These are phyloP conservation scores for Brettanomyces sp. DNA, from an alignment of 805 yeast species.

Conservation along the genomic window DNA sequence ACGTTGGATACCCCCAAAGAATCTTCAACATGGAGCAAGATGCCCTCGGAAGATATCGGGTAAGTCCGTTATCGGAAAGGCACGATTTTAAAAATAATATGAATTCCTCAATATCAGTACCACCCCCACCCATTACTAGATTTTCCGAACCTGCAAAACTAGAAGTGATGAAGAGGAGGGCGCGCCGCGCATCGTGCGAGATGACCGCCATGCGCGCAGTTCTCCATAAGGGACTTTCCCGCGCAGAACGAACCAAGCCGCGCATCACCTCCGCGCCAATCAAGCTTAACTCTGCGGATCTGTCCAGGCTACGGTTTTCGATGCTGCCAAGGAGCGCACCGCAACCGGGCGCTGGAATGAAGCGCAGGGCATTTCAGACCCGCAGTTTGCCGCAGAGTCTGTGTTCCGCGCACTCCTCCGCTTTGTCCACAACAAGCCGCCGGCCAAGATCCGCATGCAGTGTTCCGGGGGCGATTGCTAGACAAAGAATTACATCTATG, in stretches of 20 bases:
- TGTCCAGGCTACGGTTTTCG: too few relatives aligned
- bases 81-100: background rate
- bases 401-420: too few relatives aligned
- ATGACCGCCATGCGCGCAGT: background rate
- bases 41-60: background rate
- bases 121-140: background rate
- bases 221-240: background rate
- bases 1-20: too few relatives aligned
- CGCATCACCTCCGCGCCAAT: background rate
- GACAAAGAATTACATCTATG: too few relatives aligned
- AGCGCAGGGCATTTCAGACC: too few relatives aligned
- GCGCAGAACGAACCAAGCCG: background rate
- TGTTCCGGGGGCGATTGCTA: too few relatives aligned
- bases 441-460: too few relatives aligned
- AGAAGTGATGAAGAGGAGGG: slow-evolving; percentile 1
- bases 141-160: background rate
- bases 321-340: too few relatives aligned
- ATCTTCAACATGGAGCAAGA: too few relatives aligned
- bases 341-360: too few relatives aligned
- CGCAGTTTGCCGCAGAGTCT: too few relatives aligned
- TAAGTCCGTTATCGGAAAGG: background rate
- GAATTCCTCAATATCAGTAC: background rate
- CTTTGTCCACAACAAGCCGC: too few relatives aligned
- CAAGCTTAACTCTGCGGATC: background rate
- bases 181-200: background rate